Conservation (phyloP, 2,329 filamentous ascomycete species). For the Botryotinia convoluta region DNA sequence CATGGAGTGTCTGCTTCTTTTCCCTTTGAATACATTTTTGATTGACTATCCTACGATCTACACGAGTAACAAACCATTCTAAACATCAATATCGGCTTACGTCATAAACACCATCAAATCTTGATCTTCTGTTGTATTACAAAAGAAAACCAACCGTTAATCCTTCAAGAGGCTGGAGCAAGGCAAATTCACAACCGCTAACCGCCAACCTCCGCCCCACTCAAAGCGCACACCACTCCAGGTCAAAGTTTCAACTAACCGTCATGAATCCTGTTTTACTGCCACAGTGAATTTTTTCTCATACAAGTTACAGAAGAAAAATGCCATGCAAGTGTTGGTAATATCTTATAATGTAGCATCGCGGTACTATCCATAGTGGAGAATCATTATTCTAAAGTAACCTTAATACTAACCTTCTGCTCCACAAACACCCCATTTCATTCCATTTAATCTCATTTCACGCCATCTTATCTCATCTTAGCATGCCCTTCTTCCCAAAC, state of each 20-base stretch:
- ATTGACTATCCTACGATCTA: not conserved
- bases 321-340: not conserved
- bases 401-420: not conserved
- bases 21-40: not conserved
- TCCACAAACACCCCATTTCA: not conserved
- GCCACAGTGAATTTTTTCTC: not conserved
- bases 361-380: not conserved
- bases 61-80: not conserved
- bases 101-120: not conserved
- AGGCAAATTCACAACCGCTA: not conserved
- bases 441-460: not conserved
- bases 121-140: not conserved
- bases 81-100: not conserved
- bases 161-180: not conserved
- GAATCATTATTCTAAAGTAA: not conserved
- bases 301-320: not conserved
- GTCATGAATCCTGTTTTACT: not conserved
- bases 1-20: not conserved
- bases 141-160: not conserved
- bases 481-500: not conserved
- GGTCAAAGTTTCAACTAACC: not conserved
- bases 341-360: not conserved
- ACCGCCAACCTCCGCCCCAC: not conserved
- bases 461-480: not conserved
- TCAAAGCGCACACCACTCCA: not conserved